Evolutionary conservation across 2,329 filamentous ascomycete species (phyloP), one percentile per base, ranked within the genome.

Genomic region (Fusarium camptoceras): DNA sequence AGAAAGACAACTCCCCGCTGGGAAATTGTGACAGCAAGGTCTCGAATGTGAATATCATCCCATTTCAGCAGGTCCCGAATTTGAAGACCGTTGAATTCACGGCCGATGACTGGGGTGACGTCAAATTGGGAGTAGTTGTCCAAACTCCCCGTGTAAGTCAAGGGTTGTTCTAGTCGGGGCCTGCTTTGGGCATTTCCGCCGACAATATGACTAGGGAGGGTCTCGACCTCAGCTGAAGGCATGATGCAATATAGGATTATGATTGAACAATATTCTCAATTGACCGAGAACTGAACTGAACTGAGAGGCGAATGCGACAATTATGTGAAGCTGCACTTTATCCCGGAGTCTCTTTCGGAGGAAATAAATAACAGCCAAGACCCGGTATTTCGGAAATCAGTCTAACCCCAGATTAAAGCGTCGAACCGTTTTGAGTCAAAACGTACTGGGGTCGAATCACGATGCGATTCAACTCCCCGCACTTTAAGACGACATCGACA

Each of bases 11-110:
- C 79, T 25, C 79, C 79, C 8, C 79, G 76, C 62, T 81, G 78
- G 16, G 79, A 81, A 49, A 81, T 83, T 5, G 84, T 87, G 56
- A 86, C 83, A 22, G 86, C 86, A 20, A 89, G 78, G 68, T 88
- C 87, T 20, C 82, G 83, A 34, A 89, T 80, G 51, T 85, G 78
- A 20, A 82, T 79, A 42, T 88, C 85, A 44, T 81, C 78, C 55
- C 73, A 76, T 57, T 73, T 70, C 41, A 81, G 68, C 30, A 81
- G 56, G 73, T 79, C 73, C 18, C 65, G 72, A 37, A 82, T 74
- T 56, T 81, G 78, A 15, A 82, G 76, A 12, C 74, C 76, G 12
- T 74, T 73, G 70, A 83, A 87, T 71, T 87, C 85, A 31, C 81
- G 81, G 2, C 85, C 85, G 43, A 87, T 86, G 46, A 83, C 80